Evolutionary conservation across 164 flowering plant species (phyloP).

Genomic region (Tetracentron sinense): DNA sequence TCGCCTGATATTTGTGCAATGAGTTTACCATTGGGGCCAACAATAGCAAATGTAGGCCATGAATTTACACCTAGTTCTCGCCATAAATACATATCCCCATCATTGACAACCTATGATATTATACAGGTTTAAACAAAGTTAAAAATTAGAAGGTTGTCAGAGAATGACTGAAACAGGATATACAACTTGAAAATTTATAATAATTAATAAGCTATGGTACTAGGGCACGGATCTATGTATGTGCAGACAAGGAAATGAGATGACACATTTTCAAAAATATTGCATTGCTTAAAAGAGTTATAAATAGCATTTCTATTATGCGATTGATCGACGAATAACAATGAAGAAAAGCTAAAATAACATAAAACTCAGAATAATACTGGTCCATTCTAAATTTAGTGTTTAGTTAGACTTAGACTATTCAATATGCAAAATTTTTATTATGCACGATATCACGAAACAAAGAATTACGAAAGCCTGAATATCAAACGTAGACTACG

Average conservation of each 20-base stretch:
- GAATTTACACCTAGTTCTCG: constrained; percentile 85
- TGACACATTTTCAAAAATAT: too few species aligned
- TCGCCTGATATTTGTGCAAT: constrained; percentile 89
- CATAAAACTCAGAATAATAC: not conserved
- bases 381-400: too few species aligned
- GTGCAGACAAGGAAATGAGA: not conserved
- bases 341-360: not conserved
- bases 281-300: too few species aligned
- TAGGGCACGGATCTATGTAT: not conserved
- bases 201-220: not conserved
- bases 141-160: not conserved
- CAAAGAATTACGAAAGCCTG: too few species aligned
- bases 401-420: not conserved
- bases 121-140: not conserved
- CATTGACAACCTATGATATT: constrained; percentile 76
- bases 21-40: constrained; percentile 79
- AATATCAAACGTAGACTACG: too few species aligned
- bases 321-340: not conserved
- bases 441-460: too few species aligned
- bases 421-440: not conserved
- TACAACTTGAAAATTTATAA: not conserved
- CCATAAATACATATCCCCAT: constrained; percentile 94
- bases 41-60: constrained; percentile 93
- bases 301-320: not conserved
- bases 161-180: not conserved